phyloP scores from a whole-genome alignment of 2,329 filamentous ascomycete species.

The Arthrobotrys conoides region DNA sequence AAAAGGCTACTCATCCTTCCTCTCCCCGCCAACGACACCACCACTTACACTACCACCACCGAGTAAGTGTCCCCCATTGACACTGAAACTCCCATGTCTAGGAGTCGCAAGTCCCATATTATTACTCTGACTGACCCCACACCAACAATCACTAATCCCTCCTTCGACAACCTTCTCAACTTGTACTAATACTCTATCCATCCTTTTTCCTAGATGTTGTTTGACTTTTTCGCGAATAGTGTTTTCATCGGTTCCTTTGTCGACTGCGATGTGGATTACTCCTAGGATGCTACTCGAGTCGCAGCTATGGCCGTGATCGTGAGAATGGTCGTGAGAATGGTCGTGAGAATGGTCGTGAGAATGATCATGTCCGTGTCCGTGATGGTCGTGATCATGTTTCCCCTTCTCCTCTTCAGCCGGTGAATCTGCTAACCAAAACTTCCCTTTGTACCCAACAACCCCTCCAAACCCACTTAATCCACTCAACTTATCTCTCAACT shows the following conservation, averaged over 20 bases:
- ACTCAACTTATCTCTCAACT: constrained; percentile 85
- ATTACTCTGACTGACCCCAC: constrained; percentile 39
- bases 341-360: constrained; percentile 21
- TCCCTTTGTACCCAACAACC: constrained; percentile 86
- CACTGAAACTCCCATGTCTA: constrained; percentile 43
- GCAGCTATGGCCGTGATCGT: constrained; percentile 20
- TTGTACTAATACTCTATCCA: constrained; percentile 51
- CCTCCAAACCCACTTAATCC: constrained; percentile 86
- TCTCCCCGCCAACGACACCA: constrained; percentile 17
- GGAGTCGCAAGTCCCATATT: constrained; percentile 45
- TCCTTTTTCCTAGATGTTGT: constrained; percentile 40
- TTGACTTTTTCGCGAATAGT: constrained; percentile 42
- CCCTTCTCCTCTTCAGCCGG: constrained; percentile 47
- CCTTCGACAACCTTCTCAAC: constrained; percentile 39
- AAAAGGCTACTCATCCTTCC: constrained; percentile 37
- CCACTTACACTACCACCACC: constrained; percentile 20
- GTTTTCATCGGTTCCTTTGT: constrained; percentile 42
- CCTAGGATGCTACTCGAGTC: constrained; percentile 39
- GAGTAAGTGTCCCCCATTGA: constrained; percentile 23
- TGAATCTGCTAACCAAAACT: constrained; percentile 86
- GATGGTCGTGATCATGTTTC: constrained; percentile 17
- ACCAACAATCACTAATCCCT: constrained; percentile 39
- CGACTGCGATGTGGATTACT: constrained; percentile 48
- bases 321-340: constrained; percentile 17
- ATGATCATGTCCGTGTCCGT: constrained; percentile 31